These are phyloP conservation scores for Ambispora gerdemannii DNA, from an alignment of 192 early-diverging fungal species.

Conservation along the genomic window DNA sequence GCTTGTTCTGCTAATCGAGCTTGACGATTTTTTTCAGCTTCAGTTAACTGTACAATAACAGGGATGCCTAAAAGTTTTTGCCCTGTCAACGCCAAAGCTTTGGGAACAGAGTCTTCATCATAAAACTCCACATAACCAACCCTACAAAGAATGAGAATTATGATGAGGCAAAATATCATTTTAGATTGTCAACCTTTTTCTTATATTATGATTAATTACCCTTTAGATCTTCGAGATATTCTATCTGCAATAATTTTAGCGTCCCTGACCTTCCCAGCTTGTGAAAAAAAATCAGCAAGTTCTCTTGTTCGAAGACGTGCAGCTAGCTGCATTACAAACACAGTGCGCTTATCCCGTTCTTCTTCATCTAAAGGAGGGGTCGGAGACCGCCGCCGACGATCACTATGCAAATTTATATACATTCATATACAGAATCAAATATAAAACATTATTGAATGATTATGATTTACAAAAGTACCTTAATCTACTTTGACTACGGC, in stretches of 20 bases:
- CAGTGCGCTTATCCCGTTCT: slow-evolving; percentile 86
- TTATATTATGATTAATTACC: slow-evolving; percentile 49
- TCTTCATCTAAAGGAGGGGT: slow-evolving; percentile 68
- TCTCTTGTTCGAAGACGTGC: slow-evolving; percentile 73
- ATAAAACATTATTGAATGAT: background rate
- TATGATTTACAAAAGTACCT: slow-evolving; percentile 8
- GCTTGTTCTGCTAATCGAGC: slow-evolving; percentile 56
- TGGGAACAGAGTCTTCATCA: slow-evolving; percentile 74
- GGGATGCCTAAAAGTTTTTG: slow-evolving; percentile 89
- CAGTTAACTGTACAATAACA: slow-evolving; percentile 87
- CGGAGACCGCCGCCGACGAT: slow-evolving; percentile 53
- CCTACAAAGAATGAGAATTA: slow-evolving; percentile 42
- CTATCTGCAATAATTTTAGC: slow-evolving; percentile 85
- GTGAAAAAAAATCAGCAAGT: slow-evolving; percentile 81
- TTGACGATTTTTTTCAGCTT: slow-evolving; percentile 89
- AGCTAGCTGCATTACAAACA: slow-evolving; percentile 94
- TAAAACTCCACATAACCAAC: slow-evolving; percentile 98
- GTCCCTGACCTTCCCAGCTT: slow-evolving; percentile 81
- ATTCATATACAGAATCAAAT: slow-evolving; percentile 5
- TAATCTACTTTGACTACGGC: slow-evolving; percentile 22
- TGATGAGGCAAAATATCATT: background rate
- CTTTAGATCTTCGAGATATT: slow-evolving; percentile 79
- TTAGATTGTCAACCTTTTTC: background rate
- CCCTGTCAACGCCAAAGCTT: slow-evolving; percentile 81
- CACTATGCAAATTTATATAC: slow-evolving; percentile 12